A percentile compares a stretch with the other conserved stretches of the same genome.
These are phyloP conservation scores for Trichoderma lentiforme DNA, from an alignment of 2,329 filamentous ascomycete species.

Conservation along the genomic window DNA sequence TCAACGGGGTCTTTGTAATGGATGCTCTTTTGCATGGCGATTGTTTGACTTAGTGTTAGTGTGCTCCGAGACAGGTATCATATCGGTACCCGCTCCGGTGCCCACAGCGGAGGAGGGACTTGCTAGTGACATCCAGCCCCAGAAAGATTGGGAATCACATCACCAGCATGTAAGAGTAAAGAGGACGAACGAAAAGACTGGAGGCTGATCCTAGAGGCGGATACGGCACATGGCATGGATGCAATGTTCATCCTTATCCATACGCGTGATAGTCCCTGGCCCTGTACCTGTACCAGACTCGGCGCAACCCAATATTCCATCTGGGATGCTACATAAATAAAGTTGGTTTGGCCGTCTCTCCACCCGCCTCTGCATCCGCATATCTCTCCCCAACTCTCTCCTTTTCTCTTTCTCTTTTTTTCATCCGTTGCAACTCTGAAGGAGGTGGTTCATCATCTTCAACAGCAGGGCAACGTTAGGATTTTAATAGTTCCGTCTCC, in stretches of 20 bases:
- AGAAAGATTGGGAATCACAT: not conserved
- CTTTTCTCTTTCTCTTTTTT: not conserved
- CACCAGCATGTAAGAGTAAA: not conserved
- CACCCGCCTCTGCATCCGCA: constrained; percentile 6
- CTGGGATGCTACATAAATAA: constrained; percentile 15
- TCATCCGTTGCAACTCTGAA: not conserved
- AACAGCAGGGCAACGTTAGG: not conserved
- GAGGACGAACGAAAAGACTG: not conserved
- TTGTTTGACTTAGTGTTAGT: not conserved
- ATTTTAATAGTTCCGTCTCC: not conserved
- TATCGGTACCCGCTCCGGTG: constrained; percentile 1
- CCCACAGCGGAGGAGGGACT: not conserved
- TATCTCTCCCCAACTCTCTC: not conserved
- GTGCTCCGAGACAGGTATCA: not conserved
- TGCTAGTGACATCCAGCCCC: not conserved
- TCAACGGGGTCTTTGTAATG: not conserved
- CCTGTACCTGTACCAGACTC: not conserved
- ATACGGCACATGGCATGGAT: constrained; percentile 13
- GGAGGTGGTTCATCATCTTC: not conserved
- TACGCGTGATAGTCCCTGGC: not conserved
- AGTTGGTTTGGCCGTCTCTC: constrained; percentile 9
- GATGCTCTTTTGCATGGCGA: not conserved
- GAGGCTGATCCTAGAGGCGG: constrained; percentile 2
- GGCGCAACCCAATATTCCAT: constrained; percentile 8
- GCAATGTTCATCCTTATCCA: not conserved